Evolutionary conservation across 148 eudicot genomes (phyloP).

Genomic region (Rhododendron simsii): DNA sequence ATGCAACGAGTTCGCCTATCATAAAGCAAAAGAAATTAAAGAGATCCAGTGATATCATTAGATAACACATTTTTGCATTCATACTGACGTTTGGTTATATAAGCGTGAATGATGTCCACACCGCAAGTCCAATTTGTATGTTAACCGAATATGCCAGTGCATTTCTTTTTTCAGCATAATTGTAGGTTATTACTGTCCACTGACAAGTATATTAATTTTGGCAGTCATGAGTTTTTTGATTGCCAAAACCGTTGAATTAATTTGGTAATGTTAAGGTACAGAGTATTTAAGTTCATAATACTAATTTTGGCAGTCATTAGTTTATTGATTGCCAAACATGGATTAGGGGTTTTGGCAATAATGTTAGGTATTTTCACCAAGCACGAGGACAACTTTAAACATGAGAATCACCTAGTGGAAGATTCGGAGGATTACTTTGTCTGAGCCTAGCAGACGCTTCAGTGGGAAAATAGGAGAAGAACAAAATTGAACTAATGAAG

Average conservation of each 20-base stretch:
- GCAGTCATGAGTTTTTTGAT: no score
- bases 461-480: not conserved
- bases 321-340: not conserved
- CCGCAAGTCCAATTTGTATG: not conserved
- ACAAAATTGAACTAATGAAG: not conserved
- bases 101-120: not conserved
- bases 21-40: conserved; percentile 1
- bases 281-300: not conserved
- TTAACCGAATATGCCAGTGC: not conserved
- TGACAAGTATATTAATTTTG: not conserved
- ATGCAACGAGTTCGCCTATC: conserved; percentile 65
- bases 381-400: not conserved
- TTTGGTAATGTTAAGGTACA: not conserved
- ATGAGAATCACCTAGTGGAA: not conserved
- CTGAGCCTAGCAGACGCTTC: not conserved
- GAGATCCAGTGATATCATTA: not conserved
- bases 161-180: not conserved
- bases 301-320: not conserved
- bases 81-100: not conserved
- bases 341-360: not conserved
- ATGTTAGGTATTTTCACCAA: not conserved
- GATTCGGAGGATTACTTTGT: not conserved
- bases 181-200: not conserved
- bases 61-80: not conserved
- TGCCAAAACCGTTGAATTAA: not conserved